phyloP scores from a whole-genome alignment of 768 basidiomycete genomes.

The Hydnum rufescens region DNA sequence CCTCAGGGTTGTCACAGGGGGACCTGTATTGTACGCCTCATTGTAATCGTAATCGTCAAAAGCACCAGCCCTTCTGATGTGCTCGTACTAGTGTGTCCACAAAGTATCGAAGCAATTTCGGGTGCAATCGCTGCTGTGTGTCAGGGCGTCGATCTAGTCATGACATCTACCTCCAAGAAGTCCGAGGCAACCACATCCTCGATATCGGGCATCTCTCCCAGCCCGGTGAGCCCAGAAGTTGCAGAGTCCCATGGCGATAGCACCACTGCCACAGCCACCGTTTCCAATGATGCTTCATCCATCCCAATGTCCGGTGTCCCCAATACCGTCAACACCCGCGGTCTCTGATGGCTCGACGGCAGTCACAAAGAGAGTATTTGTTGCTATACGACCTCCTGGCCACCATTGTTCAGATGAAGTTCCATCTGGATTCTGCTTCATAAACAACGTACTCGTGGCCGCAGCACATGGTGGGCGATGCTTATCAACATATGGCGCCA shows the following conservation, averaged over 20 bases:
- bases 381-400: constrained; percentile 74
- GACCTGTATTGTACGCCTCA: constrained; percentile 58
- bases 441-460: constrained; percentile 81
- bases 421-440: constrained; percentile 86
- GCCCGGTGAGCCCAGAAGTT: no score
- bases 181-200: no score
- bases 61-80: no score
- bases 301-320: background rate
- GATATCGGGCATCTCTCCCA: no score
- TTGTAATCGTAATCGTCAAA: background rate
- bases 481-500: background rate
- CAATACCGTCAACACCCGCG: background rate
- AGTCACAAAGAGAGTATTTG: constrained; percentile 51
- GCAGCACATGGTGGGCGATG: constrained; percentile 59
- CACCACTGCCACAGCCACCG: no score
- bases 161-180: background rate
- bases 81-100: constrained; percentile 42
- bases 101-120: constrained; percentile 55
- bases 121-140: constrained; percentile 70
- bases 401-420: constrained; percentile 86
- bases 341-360: no score
- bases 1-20: constrained; percentile 44
- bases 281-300: no score
- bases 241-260: no score
- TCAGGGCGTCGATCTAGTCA: constrained; percentile 53